Evolutionary conservation across 495 filamentous ascomycete genomes (phyloP).

Genomic region (Astrocystis sublimbata): DNA sequence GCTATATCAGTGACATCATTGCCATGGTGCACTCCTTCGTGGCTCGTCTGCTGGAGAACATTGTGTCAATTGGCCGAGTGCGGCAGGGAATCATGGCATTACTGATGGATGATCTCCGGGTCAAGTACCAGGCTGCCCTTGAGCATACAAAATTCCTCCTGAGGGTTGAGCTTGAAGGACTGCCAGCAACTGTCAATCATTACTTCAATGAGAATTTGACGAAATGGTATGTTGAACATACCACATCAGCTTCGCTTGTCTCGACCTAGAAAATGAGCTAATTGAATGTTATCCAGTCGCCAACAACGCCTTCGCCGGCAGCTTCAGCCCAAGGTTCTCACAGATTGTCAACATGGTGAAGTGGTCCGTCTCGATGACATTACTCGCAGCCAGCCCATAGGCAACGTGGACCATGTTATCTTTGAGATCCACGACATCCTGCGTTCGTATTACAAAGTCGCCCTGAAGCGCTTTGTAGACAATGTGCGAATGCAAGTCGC

Average conservation of each 20-base stretch:
- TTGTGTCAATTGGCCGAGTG: constrained; percentile 27
- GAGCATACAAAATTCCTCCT: constrained; percentile 50
- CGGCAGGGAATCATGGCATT: constrained; percentile 30
- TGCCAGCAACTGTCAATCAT: constrained; percentile 53
- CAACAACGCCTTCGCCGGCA: background rate
- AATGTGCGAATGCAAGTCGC: constrained; percentile 46
- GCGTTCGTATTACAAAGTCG: constrained; percentile 61
- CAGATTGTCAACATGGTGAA: background rate
- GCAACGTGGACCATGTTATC: constrained; percentile 35
- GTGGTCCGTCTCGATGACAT: background rate
- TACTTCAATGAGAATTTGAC: constrained; percentile 59
- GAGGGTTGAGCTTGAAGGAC: constrained; percentile 48
- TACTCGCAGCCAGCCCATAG: background rate
- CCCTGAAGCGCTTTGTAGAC: constrained; percentile 59
- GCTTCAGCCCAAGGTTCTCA: background rate
- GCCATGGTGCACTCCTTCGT: constrained; percentile 50
- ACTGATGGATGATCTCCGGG: constrained; percentile 31
- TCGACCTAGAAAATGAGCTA: background rate
- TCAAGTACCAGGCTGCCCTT: constrained; percentile 12
- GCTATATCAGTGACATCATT: constrained; percentile 49
- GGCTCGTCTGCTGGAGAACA: background rate
- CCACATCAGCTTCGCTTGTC: too few relatives aligned
- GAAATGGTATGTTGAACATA: too few relatives aligned
- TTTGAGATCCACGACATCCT: constrained; percentile 54
- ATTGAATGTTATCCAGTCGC: background rate